Evolutionary conservation across 768 basidiomycete species (phyloP).

Genomic region (Podaxis sp.): DNA sequence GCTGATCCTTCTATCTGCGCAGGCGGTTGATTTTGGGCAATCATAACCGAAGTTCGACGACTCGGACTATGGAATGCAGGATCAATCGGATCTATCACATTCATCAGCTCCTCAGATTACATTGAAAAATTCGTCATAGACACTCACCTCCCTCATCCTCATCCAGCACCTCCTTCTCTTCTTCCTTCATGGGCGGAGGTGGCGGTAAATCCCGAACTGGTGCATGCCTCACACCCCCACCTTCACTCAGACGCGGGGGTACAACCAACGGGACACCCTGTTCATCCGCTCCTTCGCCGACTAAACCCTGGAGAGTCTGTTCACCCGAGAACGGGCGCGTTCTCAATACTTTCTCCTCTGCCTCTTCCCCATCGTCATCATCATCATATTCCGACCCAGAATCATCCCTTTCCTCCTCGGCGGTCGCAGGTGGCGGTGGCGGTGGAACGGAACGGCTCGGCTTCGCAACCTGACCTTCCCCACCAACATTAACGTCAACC

Average conservation of each 20-base stretch:
- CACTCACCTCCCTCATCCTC: conserved; percentile 63
- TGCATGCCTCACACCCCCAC: neutral
- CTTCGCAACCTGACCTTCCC: conserved; percentile 18
- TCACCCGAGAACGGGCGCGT: neutral
- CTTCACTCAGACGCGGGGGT: neutral
- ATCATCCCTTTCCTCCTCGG: conserved; percentile 17
- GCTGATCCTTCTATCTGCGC: too few relatives aligned
- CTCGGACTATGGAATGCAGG: conserved; percentile 58
- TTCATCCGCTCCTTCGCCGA: too few relatives aligned
- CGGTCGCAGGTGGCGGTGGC: conserved; percentile 16
- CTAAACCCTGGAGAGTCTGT: too few relatives aligned
- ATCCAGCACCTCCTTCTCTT: conserved; percentile 45
- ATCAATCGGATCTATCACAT: conserved; percentile 61
- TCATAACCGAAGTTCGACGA: conserved; percentile 31
- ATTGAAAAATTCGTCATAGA: neutral
- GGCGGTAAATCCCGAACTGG: conserved; percentile 4
- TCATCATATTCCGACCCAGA: conserved; percentile 32
- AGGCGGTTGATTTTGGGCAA: neutral
- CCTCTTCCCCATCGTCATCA: conserved; percentile 23
- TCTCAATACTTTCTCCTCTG: neutral
- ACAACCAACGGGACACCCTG: conserved; percentile 7
- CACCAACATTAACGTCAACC: neutral
- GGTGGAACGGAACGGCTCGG: conserved; percentile 10
- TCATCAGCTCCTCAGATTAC: neutral
- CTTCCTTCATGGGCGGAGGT: conserved; percentile 16